Percentiles rank a stretch among this genome's conserved stretches.
Conservation (phyloP, 176 grass and related monocot genomes). For the Metroxylon sagu region DNA sequence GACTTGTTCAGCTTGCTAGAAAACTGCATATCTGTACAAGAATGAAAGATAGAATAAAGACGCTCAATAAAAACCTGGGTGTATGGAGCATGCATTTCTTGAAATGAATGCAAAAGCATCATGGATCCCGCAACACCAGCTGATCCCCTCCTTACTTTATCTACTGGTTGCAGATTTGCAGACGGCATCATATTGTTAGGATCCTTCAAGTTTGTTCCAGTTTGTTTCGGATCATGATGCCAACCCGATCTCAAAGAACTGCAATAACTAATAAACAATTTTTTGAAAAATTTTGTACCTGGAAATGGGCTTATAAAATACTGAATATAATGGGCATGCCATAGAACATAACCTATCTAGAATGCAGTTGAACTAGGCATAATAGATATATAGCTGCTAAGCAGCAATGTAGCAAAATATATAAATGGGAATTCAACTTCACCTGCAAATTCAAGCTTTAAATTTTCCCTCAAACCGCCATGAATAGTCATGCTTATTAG, state of each 20-base stretch:
- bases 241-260: slow-evolving; percentile 20
- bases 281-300: no score
- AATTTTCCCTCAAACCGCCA: no score
- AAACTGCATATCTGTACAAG: slow-evolving; percentile 19
- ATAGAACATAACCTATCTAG: no score
- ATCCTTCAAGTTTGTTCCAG: slow-evolving; percentile 8
- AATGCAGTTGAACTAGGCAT: no score
- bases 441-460: no score
- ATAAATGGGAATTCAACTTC: no score
- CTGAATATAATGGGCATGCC: no score
- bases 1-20: slow-evolving; percentile 5
- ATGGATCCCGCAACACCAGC: slow-evolving; percentile 61
- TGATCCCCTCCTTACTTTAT: slow-evolving; percentile 46
- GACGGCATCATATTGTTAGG: slow-evolving; percentile 24
- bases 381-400: no score
- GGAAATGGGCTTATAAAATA: no score
- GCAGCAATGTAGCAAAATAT: no score
- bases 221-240: not conserved
- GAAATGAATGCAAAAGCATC: slow-evolving; percentile 77
- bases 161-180: not conserved
- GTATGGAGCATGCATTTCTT: slow-evolving; percentile 92
- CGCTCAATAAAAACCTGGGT: slow-evolving; percentile 59
- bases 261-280: not conserved
- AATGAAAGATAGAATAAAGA: slow-evolving; percentile 13
- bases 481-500: no score